Evolutionary conservation across 2,329 filamentous ascomycete genomes (phyloP).

Genomic region (Calonectria ilicicola): DNA sequence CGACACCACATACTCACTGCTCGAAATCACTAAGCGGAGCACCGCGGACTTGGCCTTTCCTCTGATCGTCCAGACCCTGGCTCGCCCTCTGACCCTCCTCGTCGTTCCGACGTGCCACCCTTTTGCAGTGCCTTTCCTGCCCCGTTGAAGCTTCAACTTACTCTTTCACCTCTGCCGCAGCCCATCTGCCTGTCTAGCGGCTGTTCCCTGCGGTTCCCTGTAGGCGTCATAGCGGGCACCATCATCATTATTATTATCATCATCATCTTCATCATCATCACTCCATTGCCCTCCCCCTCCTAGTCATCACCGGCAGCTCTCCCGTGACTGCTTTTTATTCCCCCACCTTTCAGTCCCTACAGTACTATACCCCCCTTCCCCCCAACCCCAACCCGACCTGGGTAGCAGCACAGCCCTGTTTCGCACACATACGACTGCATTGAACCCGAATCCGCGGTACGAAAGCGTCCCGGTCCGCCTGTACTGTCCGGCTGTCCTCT

Average conservation of each 20-base stretch:
- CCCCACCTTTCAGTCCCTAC: not conserved
- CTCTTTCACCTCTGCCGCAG: not conserved
- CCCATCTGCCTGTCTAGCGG: not conserved
- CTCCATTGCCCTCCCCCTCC: not conserved
- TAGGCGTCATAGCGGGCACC: conserved; percentile 1
- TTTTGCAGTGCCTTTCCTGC: not conserved
- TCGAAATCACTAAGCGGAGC: not conserved
- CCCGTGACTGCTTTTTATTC: conserved; percentile 1
- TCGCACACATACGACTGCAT: not conserved
- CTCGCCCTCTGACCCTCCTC: conserved; percentile 1
- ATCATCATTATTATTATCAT: not conserved
- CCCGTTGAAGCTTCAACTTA: conserved; percentile 14
- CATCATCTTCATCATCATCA: not conserved
- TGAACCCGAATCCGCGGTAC: conserved; percentile 6
- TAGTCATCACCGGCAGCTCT: not conserved
- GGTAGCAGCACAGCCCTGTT: not conserved
- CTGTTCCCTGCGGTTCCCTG: not conserved
- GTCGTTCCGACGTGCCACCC: conserved; percentile 1
- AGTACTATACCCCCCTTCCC: not conserved
- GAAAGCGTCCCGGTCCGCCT: conserved; percentile 7
- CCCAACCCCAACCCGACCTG: not conserved
- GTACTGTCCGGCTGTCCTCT: not conserved
- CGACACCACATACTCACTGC: not conserved
- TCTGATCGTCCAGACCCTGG: conserved; percentile 2
- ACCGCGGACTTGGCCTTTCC: not conserved